Base-by-base conservation (phyloP, 2,329 filamentous ascomycete species). In the Neurospora sp. region DNA sequence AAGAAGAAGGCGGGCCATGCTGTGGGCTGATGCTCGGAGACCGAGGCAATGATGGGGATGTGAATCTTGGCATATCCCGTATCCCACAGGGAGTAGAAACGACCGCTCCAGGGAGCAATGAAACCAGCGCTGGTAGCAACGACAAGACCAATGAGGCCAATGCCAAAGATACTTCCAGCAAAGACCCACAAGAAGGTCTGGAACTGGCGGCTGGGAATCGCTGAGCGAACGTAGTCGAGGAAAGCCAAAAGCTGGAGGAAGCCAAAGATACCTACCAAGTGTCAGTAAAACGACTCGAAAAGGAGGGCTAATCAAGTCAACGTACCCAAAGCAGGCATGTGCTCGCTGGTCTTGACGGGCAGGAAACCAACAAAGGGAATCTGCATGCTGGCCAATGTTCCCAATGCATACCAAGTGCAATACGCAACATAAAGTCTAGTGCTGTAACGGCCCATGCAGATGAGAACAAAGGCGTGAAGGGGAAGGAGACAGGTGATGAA, bases 1-100 rank as follows among this genome's bases (percentile, higher is more conserved):
- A 99, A 99, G 85, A 99, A 99, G 86, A 97, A 99, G 17, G 96
- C 93, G 2, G 96, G 96, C 96, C 96, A 99, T 62, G 96, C 96
- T 43, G 96, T 99, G 69, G 96, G 96, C 83, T 99, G 96, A 84
- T 99, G 96, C 83, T 99, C 96, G 1, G 96, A 99, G 66, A 99
- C 96, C n/a, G 96, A 99, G 3, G 96, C 96, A 80, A 99, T 99
- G 79, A 99, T 99, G 72, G 96, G 96, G 78, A 99, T 99, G 78
- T 99, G 96, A 73, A 98, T 96, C 86, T 99, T 99, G 77, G 96
- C 96, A 79, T 99, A 99, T 76, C 93, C 91, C 6, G 96, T 99
- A 80, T 99, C 96, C 93, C 95, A 99, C 39, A 99, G 89, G 28
- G 96, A 99, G 84, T 99, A 99, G 87, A 99, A 99, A 76, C 96